These are phyloP conservation scores for Lupinus albus DNA, from an alignment of 306 rosid genomes.

Conservation along the genomic window DNA sequence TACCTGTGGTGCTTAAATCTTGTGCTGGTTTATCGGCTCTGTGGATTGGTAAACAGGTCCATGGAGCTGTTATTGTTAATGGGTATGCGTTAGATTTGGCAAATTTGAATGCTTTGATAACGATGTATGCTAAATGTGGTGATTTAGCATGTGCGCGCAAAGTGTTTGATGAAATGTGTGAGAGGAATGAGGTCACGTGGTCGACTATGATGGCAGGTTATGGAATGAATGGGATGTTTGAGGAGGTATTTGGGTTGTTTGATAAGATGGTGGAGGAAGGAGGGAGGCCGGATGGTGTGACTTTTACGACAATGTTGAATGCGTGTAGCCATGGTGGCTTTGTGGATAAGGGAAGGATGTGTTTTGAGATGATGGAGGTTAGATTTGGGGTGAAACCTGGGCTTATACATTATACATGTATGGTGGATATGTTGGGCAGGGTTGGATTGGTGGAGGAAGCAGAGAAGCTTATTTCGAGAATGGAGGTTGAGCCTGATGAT, in stretches of 20 bases:
- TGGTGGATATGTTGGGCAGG: conserved; percentile 86
- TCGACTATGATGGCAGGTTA: conserved; percentile 62
- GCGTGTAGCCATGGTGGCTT: conserved; percentile 80
- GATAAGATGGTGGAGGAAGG: conserved; percentile 60
- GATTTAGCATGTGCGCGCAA: conserved; percentile 49
- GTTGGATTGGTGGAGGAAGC: conserved; percentile 72
- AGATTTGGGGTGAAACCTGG: conserved; percentile 56
- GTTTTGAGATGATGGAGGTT: conserved; percentile 61
- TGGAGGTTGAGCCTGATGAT: conserved; percentile 61
- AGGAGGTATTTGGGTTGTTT: conserved; percentile 63
- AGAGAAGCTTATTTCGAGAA: conserved; percentile 54
- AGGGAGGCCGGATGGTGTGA: conserved; percentile 54
- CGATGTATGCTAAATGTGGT: conserved; percentile 64
- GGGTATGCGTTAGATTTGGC: conserved; percentile 61
- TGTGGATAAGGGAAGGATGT: conserved; percentile 54
- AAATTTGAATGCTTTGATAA: conserved; percentile 61
- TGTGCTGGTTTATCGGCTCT: conserved; percentile 57
- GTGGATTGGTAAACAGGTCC: conserved; percentile 60
- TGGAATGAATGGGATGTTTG: conserved; percentile 60
- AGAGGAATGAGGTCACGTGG: conserved; percentile 56
- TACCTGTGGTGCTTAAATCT: conserved; percentile 62
- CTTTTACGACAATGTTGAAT: conserved; percentile 55
- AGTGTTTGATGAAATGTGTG: conserved; percentile 62
- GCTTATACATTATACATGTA: conserved; percentile 65
- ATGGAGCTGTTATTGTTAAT: conserved; percentile 55